phyloP scores from a whole-genome alignment of 768 basidiomycete species.

The Phallus indusiatus region DNA sequence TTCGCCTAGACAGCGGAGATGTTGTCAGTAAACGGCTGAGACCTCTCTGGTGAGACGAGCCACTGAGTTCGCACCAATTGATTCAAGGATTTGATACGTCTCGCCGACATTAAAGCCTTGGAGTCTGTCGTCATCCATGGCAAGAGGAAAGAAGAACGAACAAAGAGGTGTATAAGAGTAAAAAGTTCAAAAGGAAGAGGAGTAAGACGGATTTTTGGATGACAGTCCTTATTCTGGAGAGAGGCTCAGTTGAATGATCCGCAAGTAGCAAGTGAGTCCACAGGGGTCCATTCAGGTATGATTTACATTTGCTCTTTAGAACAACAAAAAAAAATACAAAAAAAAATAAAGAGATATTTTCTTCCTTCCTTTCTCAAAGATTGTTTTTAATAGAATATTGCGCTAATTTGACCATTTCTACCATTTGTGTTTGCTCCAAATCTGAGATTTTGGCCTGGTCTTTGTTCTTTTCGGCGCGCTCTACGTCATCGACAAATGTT shows the following conservation, averaged over 20 bases:
- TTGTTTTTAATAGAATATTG: background rate
- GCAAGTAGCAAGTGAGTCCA: no score
- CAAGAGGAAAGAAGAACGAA: background rate
- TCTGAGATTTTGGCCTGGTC: background rate
- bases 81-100: conserved; percentile 19
- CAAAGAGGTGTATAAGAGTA: background rate
- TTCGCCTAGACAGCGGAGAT: conserved; percentile 80
- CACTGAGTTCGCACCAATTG: conserved; percentile 8
- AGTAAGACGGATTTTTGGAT: background rate
- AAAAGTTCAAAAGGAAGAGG: background rate
- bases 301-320: no score
- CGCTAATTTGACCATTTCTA: background rate
- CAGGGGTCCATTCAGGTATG: no score
- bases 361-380: background rate
- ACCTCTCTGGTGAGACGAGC: background rate
- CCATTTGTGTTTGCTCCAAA: background rate
- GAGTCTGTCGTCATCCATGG: conserved; percentile 21
- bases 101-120: conserved; percentile 41
- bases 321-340: no score
- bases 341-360: no score
- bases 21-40: conserved; percentile 65
- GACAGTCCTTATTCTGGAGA: no score
- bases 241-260: no score
- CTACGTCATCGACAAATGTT: background rate
- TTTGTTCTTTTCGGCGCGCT: background rate